Evolutionary conservation across 2,329 filamentous ascomycete species (phyloP).

Genomic region (Aspergillus sp.): DNA sequence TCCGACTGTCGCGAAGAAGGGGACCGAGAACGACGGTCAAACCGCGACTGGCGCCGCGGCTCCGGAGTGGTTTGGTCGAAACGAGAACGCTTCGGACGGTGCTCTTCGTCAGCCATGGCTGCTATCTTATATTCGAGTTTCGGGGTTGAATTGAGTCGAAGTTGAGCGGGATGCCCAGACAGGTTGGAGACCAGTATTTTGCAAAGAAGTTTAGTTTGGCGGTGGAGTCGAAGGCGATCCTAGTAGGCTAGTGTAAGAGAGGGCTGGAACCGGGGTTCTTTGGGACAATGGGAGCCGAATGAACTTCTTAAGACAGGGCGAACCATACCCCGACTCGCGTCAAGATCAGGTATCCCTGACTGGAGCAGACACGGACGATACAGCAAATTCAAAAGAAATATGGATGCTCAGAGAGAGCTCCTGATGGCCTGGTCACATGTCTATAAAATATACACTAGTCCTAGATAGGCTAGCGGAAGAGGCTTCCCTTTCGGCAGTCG

Average conservation of each 20-base stretch:
- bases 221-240: slow-evolving; percentile 15
- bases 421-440: slow-evolving; percentile 1
- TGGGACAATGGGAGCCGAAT: not conserved
- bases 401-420: not conserved
- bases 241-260: slow-evolving; percentile 15
- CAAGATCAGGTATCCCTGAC: not conserved
- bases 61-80: slow-evolving; percentile 91
- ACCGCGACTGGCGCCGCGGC: slow-evolving; percentile 72
- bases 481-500: not conserved
- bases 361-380: not conserved
- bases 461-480: slow-evolving; percentile 16
- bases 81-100: slow-evolving; percentile 79
- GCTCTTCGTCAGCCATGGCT: slow-evolving; percentile 74
- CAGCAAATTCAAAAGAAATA: not conserved
- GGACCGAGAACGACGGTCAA: slow-evolving; percentile 89
- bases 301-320: not conserved
- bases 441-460: slow-evolving; percentile 10
- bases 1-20: slow-evolving; percentile 69
- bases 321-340: not conserved
- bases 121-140: not conserved
- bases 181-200: slow-evolving; percentile 7
- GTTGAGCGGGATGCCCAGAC: not conserved
- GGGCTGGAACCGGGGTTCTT: not conserved
- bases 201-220: slow-evolving; percentile 15
- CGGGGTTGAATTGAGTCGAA: slow-evolving; percentile 2